These are phyloP conservation scores for Vitis rotundifolia DNA, from an alignment of 164 flowering plant species.

Conservation along the genomic window DNA sequence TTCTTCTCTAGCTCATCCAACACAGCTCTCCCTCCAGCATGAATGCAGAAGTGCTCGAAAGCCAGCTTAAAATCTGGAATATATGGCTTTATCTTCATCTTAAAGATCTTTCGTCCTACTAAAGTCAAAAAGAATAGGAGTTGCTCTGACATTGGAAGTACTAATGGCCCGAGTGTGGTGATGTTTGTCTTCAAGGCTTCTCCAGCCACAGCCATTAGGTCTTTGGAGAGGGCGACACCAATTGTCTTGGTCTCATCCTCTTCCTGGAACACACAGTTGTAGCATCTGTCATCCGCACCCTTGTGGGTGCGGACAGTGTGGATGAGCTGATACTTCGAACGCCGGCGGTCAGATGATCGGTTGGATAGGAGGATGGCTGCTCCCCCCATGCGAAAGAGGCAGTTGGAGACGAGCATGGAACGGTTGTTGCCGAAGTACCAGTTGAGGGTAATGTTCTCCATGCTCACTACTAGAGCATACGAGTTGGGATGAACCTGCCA, in stretches of 20 bases:
- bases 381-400: constrained; percentile 89
- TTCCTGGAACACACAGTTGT: constrained; percentile 62
- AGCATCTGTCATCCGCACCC: constrained; percentile 65
- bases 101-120: constrained; percentile 50
- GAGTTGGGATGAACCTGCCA: constrained; percentile 69
- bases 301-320: constrained; percentile 86
- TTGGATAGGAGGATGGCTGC: constrained; percentile 86
- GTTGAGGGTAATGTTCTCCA: constrained; percentile 82
- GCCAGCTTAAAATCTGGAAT: constrained; percentile 87
- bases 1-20: constrained; percentile 85
- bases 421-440: constrained; percentile 89
- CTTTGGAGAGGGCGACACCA: constrained; percentile 74
- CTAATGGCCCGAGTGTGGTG: constrained; percentile 76
- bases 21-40: constrained; percentile 83
- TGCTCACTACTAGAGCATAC: constrained; percentile 83
- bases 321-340: constrained; percentile 74
- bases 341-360: constrained; percentile 54
- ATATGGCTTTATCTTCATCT: constrained; percentile 67
- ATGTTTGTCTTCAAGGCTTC: constrained; percentile 78
- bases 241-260: constrained; percentile 51
- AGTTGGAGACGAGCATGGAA: constrained; percentile 82
- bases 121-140: constrained; percentile 62
- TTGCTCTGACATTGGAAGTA: constrained; percentile 83
- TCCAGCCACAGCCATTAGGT: constrained; percentile 81
- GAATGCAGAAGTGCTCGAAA: constrained; percentile 84